Evolutionary conservation across 2,329 filamentous ascomycete genomes (phyloP), one percentile per base, ranked within the genome.

Genomic region (Magnaporthales sp.): DNA sequence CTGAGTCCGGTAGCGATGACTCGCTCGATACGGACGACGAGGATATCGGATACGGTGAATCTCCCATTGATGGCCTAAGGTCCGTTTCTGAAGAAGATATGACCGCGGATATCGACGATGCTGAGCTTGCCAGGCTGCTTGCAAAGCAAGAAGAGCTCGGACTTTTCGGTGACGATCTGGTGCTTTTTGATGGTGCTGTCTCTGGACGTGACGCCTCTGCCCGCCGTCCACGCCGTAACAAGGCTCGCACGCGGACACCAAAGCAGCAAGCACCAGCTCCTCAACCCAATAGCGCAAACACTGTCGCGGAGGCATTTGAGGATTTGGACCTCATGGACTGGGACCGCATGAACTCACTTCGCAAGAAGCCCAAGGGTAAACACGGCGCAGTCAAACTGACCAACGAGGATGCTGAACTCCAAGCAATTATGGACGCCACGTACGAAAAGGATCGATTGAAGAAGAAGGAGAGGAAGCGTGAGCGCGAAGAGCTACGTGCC

Each of bases 251-350:
- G 11, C 32, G 13, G 7, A 38, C 32, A 38, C 22, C 54, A 4
- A 58, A 58, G n/a, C n/a, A 58, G 54, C 24, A 58, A 26, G 24
- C 54, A 26, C 13, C 54, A 58, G 22, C 54, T 24, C 54, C 5
- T 58, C 54, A 58, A 26, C 71, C 31, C 19, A 54, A 64, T 8
- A 80, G 74, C 67, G 80, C 80, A 31, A 75, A 76, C 26, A 72
- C 76, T 38, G 75, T 81, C 69, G 77, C 78, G 10, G 76, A 88
- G 67, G 78, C 77, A 1, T 85, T 87, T 68, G 87, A 89, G 68
- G 90, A 87, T 9, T 89, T 97, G 69, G 92, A 97, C 73, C 81
- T 96, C 73, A 94, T 95, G 89, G 91, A 96, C 72, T 92, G 91
- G 78, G 85, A 91, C 19, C 83, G 88, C 29, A 87, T 89, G 1